Base-by-base conservation (phyloP, 164 flowering plant genomes). In the Berberis vulgaris region DNA sequence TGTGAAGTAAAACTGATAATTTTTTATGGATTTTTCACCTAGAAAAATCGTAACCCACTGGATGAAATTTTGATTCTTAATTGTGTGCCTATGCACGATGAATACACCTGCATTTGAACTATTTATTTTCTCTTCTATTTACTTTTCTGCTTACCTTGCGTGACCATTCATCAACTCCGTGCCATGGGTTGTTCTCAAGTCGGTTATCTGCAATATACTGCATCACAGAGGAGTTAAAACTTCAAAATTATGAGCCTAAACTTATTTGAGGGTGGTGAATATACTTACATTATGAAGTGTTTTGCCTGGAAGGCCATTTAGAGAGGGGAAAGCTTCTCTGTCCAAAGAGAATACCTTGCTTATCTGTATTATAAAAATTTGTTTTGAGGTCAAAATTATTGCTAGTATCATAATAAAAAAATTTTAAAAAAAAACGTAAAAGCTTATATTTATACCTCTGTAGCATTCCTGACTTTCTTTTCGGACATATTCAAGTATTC, bases 231-330 rank as follows among this genome's bases (percentile, higher is more conserved):
- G 12, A 10, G 41, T 57, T n/a, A 26, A 6, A 7, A 55, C 3
- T 5, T 1, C 43, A 57, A 12, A 42, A 41, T 45, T 41, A 40
- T 2, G 4, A 41, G 4, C 41, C 6, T 5, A 55, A 40, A 1
- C 41, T 40, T 4, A 57, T 7, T 42, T 38, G 55, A 40, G 44
- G n/a, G 41, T 45, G 49, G 7, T 43, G 3, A 43, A 41, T 26
- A 49, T 50, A 78, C 97, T 72, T 81, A 94, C 98, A 73, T 95
- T 86, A 60, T 91, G 99, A 76, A 80, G 85, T 43, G 93, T 87
- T 71, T 82, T 93, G 71, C 99, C 99, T n/a, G 99, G 98, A 64
- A 86, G 82, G 66, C 99, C 91, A 75, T 82, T 84, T 61, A 91
- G 71, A 58, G 97, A 82, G 60, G 96, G 93, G 73, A 84, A 93